Conservation (phyloP, 2,329 filamentous ascomycete species). For the Paraconiothyrium sp. region DNA sequence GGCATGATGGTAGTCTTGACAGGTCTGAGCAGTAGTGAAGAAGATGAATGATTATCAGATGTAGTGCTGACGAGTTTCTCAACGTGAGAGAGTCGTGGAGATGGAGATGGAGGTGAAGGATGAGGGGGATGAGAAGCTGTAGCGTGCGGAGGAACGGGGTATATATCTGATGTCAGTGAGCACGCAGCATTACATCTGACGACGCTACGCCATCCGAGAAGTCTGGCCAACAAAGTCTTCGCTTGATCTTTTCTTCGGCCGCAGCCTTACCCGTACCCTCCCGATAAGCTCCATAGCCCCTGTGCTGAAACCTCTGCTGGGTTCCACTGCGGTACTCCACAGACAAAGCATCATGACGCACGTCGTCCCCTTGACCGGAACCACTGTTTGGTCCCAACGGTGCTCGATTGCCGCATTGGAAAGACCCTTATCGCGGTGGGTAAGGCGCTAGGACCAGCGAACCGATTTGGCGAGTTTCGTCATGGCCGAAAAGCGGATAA, state of each 20-base stretch:
- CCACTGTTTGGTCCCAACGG: slow-evolving; percentile 10
- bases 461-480: background rate
- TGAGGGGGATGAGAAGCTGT: background rate
- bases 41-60: background rate
- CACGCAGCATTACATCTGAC: background rate
- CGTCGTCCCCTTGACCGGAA: slow-evolving; percentile 9
- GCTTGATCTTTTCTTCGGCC: slow-evolving; percentile 10
- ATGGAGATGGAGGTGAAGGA: background rate
- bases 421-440: slow-evolving; percentile 5
- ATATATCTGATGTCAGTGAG: slow-evolving; percentile 18
- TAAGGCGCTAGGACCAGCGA: background rate
- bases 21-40: slow-evolving; percentile 16
- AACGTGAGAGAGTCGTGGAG: slow-evolving; percentile 1
- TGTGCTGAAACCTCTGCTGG: background rate
- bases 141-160: slow-evolving; percentile 10
- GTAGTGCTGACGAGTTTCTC: background rate
- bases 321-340: slow-evolving; percentile 13
- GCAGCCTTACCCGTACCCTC: slow-evolving; percentile 14
- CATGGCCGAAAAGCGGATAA: slow-evolving; percentile 9
- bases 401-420: slow-evolving; percentile 7
- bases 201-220: slow-evolving; percentile 7
- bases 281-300: slow-evolving; percentile 11
- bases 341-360: slow-evolving; percentile 14
- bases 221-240: slow-evolving; percentile 13
- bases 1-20: slow-evolving; percentile 57